A percentile compares a stretch with the other conserved stretches of the same genome.
Evolutionary conservation across 148 eudicot genomes (phyloP).

Genomic region (Chenopodium suecicum): DNA sequence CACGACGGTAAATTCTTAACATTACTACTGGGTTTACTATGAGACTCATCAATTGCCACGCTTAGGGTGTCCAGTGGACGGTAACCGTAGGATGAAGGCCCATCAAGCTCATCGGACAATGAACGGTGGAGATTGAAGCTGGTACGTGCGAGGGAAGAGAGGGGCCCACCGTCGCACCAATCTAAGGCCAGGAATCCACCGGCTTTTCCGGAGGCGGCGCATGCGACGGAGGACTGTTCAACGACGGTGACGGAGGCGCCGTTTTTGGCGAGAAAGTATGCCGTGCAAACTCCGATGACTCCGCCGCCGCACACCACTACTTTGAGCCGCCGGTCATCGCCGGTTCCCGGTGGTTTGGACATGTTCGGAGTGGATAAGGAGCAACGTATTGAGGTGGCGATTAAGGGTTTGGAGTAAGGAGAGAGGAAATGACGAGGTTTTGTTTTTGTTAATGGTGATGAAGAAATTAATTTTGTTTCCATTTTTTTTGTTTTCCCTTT

Average conservation of each 20-base stretch:
- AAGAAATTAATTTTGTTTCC: not conserved
- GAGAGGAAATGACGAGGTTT: not conserved
- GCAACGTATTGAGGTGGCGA: constrained; percentile 5
- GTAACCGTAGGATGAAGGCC: constrained; percentile 65
- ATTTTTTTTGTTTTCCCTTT: not conserved
- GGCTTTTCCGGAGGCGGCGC: constrained; percentile 92
- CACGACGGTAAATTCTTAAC: constrained; percentile 46
- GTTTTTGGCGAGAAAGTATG: constrained; percentile 64
- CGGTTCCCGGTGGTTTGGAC: constrained; percentile 23
- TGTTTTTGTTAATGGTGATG: not conserved
- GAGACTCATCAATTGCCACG: constrained; percentile 47
- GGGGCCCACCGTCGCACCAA: constrained; percentile 75
- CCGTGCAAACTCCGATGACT: constrained; percentile 85
- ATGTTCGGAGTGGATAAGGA: constrained; percentile 20
- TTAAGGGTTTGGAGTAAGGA: not conserved
- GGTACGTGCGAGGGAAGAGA: constrained; percentile 68
- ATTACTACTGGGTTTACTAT: not conserved
- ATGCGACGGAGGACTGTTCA: constrained; percentile 73
- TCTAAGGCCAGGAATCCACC: constrained; percentile 85
- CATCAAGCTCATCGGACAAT: constrained; percentile 60
- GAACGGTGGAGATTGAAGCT: constrained; percentile 50
- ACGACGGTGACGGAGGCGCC: constrained; percentile 72
- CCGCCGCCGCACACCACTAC: constrained; percentile 95
- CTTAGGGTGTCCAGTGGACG: constrained; percentile 66
- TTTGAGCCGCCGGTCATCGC: constrained; percentile 25